Base-by-base conservation (phyloP, 2,329 filamentous ascomycete species). In the Corniculantispora saksenae region DNA sequence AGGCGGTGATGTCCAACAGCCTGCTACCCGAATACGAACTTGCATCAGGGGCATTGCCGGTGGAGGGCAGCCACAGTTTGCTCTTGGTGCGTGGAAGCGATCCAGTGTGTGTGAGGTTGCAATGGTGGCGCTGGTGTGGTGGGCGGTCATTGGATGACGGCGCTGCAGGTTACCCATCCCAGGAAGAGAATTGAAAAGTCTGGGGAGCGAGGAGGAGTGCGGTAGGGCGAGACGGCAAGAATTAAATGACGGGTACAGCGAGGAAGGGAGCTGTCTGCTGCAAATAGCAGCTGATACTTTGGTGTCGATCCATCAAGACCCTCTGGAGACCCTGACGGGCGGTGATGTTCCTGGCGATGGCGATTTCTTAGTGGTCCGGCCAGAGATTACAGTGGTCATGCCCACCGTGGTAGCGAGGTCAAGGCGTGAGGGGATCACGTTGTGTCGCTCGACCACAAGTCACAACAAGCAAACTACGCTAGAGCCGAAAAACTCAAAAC, bases 61-160 rank as follows among this genome's bases (percentile, higher is more conserved):
- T 57, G 54, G 35, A 25, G 32, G 51, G 27, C 54, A 40, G 32
- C 32, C 54, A 25, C 21, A 21, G 5, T 27, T 43, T 43, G 10
- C 12, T 19, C 38, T 13, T 25, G 25, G 40, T 25, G 6, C 15
- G 17, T 32, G 40, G 38, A 35, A 19, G 40, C 27, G 56, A 59
- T 59, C 23, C 48, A 27, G 56, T 32, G 56, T 48, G 56, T 27
- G 27, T 59, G 23, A 45, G 56, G 56, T 59, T 59, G 27, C 56
- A 59, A 27, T 29, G 43, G 43, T 59, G 56, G 56, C 56, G 56
- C n/a, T 15, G 8, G 6, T 3, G 40, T 5, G 13, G 35, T 9
- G 43, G 40, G 56, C 10, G 2, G 43, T 35, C 15, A 59, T 59
- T 59, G 56, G 56, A 48, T 21, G 40, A 17, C 12, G 7, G n/a